phyloP scores from a whole-genome alignment of 306 rosid species.

The Cucurbita moschata region DNA sequence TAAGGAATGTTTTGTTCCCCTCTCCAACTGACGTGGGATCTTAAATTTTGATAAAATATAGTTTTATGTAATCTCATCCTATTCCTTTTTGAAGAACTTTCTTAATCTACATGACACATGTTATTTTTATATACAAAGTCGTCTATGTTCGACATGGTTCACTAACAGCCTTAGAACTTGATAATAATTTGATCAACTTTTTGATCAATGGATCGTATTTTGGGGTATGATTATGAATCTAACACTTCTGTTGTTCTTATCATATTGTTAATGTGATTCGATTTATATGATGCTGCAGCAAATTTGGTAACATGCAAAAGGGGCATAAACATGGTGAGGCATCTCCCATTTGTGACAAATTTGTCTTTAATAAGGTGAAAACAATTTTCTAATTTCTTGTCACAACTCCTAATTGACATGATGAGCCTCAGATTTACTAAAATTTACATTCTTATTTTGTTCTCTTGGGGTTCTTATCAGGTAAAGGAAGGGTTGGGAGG shows the following conservation, averaged over 20 bases:
- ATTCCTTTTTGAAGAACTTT: neutral
- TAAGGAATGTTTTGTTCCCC: too few relatives aligned
- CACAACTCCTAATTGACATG: neutral
- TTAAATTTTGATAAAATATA: neutral
- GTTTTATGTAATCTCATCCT: neutral
- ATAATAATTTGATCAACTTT: neutral
- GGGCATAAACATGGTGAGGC: constrained; percentile 49
- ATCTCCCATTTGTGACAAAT: constrained; percentile 60
- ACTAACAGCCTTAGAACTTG: neutral
- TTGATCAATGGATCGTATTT: neutral
- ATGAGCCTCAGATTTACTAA: neutral
- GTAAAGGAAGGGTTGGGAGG: constrained; percentile 91
- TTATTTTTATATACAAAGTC: neutral
- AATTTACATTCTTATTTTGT: neutral
- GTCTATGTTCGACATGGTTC: neutral
- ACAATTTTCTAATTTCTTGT: neutral
- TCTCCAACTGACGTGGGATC: too few relatives aligned
- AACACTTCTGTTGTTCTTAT: neutral
- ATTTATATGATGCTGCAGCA: constrained; percentile 26
- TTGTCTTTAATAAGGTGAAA: constrained; percentile 78
- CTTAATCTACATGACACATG: neutral
- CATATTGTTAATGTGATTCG: neutral
- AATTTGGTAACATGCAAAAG: constrained; percentile 53
- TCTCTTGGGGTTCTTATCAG: constrained; percentile 20
- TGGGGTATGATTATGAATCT: neutral